Conservation (phyloP, 2,329 filamentous ascomycete species). For the Aaosphaeria arxii region DNA sequence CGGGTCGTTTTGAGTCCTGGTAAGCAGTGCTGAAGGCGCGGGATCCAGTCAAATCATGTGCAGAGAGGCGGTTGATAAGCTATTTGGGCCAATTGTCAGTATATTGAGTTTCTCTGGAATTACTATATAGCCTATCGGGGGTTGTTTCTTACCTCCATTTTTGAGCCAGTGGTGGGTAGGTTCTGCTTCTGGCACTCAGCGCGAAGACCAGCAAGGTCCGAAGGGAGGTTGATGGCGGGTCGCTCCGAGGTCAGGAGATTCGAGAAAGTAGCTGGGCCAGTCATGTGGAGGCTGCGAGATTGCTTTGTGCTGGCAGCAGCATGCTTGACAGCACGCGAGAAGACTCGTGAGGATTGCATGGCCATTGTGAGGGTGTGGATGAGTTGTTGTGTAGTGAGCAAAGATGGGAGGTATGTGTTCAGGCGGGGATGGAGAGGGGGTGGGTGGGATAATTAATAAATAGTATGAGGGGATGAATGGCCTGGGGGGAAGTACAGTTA, state of each 20-base stretch:
- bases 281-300: slow-evolving; percentile 57
- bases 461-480: too few relatives aligned
- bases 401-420: too few relatives aligned
- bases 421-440: too few relatives aligned
- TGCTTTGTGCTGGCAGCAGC: slow-evolving; percentile 37
- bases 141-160: slow-evolving; percentile 44
- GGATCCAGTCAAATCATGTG: slow-evolving; percentile 51
- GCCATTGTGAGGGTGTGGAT: slow-evolving; percentile 1
- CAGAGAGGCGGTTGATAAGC: slow-evolving; percentile 52
- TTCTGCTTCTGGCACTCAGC: slow-evolving; percentile 51
- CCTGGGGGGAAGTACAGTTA: too few relatives aligned
- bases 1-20: slow-evolving; percentile 41
- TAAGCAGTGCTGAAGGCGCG: slow-evolving; percentile 51
- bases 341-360: slow-evolving; percentile 44
- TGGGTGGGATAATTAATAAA: too few relatives aligned
- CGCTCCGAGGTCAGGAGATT: slow-evolving; percentile 51
- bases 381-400: too few relatives aligned
- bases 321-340: slow-evolving; percentile 42
- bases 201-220: slow-evolving; percentile 50
- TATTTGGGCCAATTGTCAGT: slow-evolving; percentile 14
- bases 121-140: neutral
- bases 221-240: slow-evolving; percentile 49
- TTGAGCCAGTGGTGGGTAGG: slow-evolving; percentile 45
- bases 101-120: slow-evolving; percentile 4
- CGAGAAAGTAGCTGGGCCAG: slow-evolving; percentile 56